phyloP scores from a whole-genome alignment of 768 basidiomycete genomes.

The Lactifluus hygrophoroides region DNA sequence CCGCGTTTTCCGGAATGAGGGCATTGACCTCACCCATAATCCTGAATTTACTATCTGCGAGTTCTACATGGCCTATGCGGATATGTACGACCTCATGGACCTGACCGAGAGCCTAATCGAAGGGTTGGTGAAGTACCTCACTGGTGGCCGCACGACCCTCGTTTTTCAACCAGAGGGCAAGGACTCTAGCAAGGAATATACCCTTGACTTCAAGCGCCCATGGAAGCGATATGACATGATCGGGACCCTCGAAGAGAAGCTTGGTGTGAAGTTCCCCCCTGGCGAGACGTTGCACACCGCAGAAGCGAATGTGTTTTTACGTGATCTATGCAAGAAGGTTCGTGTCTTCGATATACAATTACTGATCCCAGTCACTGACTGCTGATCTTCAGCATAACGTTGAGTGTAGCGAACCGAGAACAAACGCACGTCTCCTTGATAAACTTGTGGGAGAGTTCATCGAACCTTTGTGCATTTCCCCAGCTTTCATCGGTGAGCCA shows the following conservation, averaged over 20 bases:
- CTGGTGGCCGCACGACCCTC: constrained; percentile 69
- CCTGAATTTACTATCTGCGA: constrained; percentile 99
- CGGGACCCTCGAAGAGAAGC: constrained; percentile 88
- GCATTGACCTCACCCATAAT: constrained; percentile 98
- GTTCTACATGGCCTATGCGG: constrained; percentile 99
- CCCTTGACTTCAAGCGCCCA: constrained; percentile 83
- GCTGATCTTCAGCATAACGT: constrained; percentile 66
- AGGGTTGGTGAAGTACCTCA: constrained; percentile 83
- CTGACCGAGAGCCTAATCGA: constrained; percentile 87
- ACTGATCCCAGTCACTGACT: background rate
- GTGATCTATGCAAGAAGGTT: constrained; percentile 80
- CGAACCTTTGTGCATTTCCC: constrained; percentile 93
- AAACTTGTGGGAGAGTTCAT: constrained; percentile 99
- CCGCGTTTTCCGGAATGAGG: constrained; percentile 95
- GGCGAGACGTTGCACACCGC: constrained; percentile 83
- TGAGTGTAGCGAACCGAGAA: constrained; percentile 92
- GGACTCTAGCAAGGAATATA: constrained; percentile 57
- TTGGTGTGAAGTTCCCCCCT: constrained; percentile 85
- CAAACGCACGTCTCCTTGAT: constrained; percentile 90
- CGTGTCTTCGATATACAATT: background rate
- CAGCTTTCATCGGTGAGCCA: constrained; percentile 80
- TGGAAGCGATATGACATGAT: constrained; percentile 99
- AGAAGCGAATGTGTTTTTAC: constrained; percentile 82
- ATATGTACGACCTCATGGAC: constrained; percentile 98
- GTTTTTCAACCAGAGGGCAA: constrained; percentile 92